phyloP scores from a whole-genome alignment of 2,329 filamentous ascomycete genomes.

The Monilinia laxa region DNA sequence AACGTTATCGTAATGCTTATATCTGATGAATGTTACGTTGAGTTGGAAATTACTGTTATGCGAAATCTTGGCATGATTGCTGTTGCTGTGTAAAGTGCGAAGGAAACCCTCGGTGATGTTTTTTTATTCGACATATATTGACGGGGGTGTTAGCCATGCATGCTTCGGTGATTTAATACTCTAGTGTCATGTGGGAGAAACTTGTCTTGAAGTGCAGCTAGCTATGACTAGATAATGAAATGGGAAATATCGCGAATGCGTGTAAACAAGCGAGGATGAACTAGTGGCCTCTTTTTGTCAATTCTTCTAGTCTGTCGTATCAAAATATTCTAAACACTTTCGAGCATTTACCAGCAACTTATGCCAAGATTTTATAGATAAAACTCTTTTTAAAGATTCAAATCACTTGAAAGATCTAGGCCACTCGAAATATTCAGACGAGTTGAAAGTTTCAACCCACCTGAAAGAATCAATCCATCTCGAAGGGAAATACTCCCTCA shows the following conservation, averaged over 20 bases:
- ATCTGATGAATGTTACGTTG: constrained; percentile 11
- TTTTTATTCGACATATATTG: not conserved
- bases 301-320: not conserved
- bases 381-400: no score
- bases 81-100: not conserved
- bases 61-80: no score
- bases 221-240: not conserved
- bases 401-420: no score
- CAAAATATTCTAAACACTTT: not conserved
- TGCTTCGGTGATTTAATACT: not conserved
- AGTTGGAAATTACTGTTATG: not conserved
- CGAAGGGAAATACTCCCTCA: no score
- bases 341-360: not conserved
- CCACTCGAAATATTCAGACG: no score
- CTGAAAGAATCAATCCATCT: no score
- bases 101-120: not conserved
- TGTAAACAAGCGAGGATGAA: not conserved
- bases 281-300: not conserved
- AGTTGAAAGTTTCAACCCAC: no score
- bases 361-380: no score
- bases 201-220: not conserved
- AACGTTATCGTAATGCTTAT: constrained; percentile 11
- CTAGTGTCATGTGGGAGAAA: not conserved
- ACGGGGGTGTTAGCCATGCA: not conserved
- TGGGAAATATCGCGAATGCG: not conserved